A percentile compares a stretch with the other conserved stretches of the same genome.
Evolutionary conservation across 2,329 filamentous ascomycete species (phyloP).

Genomic region (Gnomoniopsis smithogilvyi): DNA sequence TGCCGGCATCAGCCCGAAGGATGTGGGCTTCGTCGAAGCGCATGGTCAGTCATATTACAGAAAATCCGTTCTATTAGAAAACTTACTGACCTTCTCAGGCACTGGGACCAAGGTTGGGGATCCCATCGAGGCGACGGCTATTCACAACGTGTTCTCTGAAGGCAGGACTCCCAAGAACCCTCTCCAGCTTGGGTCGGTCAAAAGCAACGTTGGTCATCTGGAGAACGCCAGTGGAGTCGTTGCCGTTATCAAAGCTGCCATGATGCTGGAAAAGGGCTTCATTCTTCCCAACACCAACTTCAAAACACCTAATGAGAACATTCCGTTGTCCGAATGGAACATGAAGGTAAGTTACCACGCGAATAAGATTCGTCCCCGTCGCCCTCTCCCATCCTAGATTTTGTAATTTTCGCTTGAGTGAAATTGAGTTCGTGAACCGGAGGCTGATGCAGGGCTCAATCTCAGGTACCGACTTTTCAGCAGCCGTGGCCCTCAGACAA

Average conservation of each 20-base stretch:
- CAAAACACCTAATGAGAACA: constrained; percentile 19
- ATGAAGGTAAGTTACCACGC: neutral
- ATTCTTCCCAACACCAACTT: constrained; percentile 27
- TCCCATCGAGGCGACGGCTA: constrained; percentile 32
- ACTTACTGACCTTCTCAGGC: constrained; percentile 21
- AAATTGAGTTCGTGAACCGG: no score
- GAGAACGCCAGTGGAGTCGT: constrained; percentile 27
- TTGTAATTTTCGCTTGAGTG: neutral
- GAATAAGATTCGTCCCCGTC: neutral
- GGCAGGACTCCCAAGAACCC: neutral
- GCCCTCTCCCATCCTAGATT: neutral
- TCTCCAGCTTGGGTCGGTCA: constrained; percentile 23
- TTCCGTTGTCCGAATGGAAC: constrained; percentile 12
- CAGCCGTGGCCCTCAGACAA: constrained; percentile 12
- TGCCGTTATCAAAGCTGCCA: constrained; percentile 28
- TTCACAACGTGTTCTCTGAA: constrained; percentile 21
- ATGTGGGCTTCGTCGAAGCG: constrained; percentile 24
- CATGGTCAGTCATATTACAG: constrained; percentile 21
- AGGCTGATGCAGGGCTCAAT: neutral
- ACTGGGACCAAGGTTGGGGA: constrained; percentile 41
- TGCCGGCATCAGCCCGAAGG: constrained; percentile 16
- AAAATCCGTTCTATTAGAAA: neutral
- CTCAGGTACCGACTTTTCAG: constrained; percentile 5
- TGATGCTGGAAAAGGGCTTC: constrained; percentile 27
- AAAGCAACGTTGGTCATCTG: constrained; percentile 32